Base-by-base conservation (phyloP, 2,329 filamentous ascomycete genomes). In the Teratosphaeria epicoccoides region DNA sequence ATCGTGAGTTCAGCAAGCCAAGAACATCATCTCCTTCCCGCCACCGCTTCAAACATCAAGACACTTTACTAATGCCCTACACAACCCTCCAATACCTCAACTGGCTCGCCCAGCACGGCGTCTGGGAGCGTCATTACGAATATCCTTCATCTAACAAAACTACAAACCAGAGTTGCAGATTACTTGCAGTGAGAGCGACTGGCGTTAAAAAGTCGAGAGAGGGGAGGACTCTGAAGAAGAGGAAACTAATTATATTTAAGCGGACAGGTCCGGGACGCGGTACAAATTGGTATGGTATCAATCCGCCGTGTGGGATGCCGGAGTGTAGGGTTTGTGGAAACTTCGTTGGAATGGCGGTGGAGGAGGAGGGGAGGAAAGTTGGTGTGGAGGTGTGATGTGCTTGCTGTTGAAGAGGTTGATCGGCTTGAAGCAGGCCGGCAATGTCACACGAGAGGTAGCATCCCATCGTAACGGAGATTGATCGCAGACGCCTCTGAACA, bases 181-280 rank as follows among this genome's bases (percentile, higher is more conserved):
- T 37, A 14, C 10, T 14, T n/a, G 29, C 29, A 11, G 29, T 37
- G 11, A 11, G 29, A n/a, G 29, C 29, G 6, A 14, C 17, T 14
- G 14, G 29, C 14, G 14, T 37, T n/a, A 37, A n/a, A n/a, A 37
- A 14, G 14, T 14, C 29, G 14, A 37, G 29, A 37, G 12, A 14
- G 17, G 29, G 29, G 4, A 37, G 17, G 4, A 6, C 6, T 2
- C 11, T 14, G 20, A 26, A 17, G 24, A 40, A 43, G 24, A 28
- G 46, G 11, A 52, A 47, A 24, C 12, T 53, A 11, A 40, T 55
- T 5, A 37, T 52, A 10, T 52, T 55, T 20, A 55, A 55, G 29
- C 24, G 46, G 14, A 46, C 53, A 10, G 53, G 50, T 11, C 29
- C 44, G n/a, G 46, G 46, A 10, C 46, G 43, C 37, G 24, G 24